phyloP scores from a whole-genome alignment of 768 basidiomycete species.

The Tricholoma sp. region DNA sequence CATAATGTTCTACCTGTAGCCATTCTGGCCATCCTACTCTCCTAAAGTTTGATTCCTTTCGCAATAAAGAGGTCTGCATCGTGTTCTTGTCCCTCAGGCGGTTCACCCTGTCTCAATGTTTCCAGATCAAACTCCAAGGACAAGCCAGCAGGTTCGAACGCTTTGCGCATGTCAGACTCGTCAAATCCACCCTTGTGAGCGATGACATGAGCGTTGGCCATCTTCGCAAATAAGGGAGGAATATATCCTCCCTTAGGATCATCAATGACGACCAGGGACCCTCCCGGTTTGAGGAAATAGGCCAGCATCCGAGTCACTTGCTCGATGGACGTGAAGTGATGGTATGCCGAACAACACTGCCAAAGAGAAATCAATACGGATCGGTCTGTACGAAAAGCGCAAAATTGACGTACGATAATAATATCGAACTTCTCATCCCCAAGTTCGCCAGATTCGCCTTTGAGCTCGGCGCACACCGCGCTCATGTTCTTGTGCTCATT shows the following conservation, averaged over 20 bases:
- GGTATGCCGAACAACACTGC: conserved; percentile 58
- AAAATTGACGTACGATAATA: conserved; percentile 46
- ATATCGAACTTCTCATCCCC: conserved; percentile 59
- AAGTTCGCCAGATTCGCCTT: conserved; percentile 36
- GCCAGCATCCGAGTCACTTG: conserved; percentile 43
- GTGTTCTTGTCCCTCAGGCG: conserved; percentile 4
- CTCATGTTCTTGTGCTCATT: conserved; percentile 54
- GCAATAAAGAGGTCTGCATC: background rate
- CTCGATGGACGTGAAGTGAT: conserved; percentile 52
- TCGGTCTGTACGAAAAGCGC: background rate
- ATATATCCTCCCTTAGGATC: conserved; percentile 14
- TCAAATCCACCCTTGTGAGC: conserved; percentile 51
- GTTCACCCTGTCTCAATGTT: background rate
- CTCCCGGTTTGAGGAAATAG: conserved; percentile 56
- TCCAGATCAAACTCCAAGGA: conserved; percentile 33
- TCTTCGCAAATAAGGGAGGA: background rate
- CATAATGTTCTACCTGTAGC: too few species aligned
- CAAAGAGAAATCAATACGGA: too few species aligned
- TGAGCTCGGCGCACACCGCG: conserved; percentile 49
- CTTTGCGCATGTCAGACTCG: conserved; percentile 39
- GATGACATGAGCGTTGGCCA: conserved; percentile 21
- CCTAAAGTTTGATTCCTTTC: background rate
- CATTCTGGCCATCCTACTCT: too few species aligned
- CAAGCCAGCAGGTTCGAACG: conserved; percentile 54
- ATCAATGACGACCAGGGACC: conserved; percentile 56